phyloP scores from a whole-genome alignment of 2,329 filamentous ascomycete genomes.

The Stromatinia cepivora region DNA sequence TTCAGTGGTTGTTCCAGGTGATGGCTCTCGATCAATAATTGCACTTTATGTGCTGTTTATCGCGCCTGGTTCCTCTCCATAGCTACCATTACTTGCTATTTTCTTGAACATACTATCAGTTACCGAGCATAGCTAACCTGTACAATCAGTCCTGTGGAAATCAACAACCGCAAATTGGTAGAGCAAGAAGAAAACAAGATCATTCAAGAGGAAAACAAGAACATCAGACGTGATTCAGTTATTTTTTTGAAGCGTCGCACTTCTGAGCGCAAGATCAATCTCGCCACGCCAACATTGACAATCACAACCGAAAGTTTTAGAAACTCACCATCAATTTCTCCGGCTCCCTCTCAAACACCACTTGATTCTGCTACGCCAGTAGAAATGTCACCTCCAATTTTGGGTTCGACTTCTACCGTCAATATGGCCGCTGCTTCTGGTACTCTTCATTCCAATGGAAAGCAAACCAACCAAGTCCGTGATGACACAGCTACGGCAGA shows the following conservation, averaged over 20 bases:
- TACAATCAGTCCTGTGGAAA: background rate
- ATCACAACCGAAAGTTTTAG: background rate
- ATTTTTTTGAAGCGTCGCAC: conserved; percentile 15
- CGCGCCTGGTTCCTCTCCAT: background rate
- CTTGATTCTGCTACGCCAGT: background rate
- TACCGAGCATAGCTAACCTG: conserved; percentile 3
- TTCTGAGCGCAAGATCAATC: conserved; percentile 9
- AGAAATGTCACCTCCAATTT: background rate
- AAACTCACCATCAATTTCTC: background rate
- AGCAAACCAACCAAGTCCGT: background rate
- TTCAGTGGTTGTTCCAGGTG: background rate
- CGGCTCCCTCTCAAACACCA: background rate
- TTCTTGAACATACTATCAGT: background rate
- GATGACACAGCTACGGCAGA: background rate
- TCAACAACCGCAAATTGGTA: conserved; percentile 8
- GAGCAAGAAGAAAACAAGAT: conserved; percentile 18
- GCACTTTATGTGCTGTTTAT: background rate
- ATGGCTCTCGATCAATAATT: background rate
- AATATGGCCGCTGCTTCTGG: background rate
- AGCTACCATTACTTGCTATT: background rate
- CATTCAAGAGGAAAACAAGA: conserved; percentile 12
- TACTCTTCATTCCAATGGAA: background rate
- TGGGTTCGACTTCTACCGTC: background rate
- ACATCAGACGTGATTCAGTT: conserved; percentile 6
- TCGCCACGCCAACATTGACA: background rate